Base-by-base conservation (phyloP, 345 rosid genomes). In the Lepidium aucheri region DNA sequence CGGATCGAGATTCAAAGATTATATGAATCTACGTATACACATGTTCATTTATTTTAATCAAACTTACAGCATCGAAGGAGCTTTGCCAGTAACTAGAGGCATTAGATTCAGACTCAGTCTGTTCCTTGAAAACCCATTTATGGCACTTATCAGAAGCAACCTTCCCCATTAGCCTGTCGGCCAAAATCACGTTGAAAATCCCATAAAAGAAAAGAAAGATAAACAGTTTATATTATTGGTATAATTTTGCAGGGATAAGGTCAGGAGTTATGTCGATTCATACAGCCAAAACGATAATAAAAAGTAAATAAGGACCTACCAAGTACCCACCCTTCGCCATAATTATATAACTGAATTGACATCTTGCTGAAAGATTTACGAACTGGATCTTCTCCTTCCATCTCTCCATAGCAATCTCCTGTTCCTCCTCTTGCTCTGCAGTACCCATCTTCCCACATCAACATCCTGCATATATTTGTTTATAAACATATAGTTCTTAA, bases 271-370 rank as follows among this genome's bases (percentile, higher is more conserved):
- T 15, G 44, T 43, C 51, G 30, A 34, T 40, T 63, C 53, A 50
- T 53, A 60, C 60, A 55, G 8, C 38, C 67, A 65, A 18, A 8
- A 28, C n/a, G 3, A 8, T 28, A 16, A 62, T 35, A 14, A 35
- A 43, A 64, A 70, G 46, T 68, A 79, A 38, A 4, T 74, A 67
- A 78, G 55, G 83, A 89, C 94, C 86, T 86, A 93, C 98, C 97
- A 78, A 92, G 84, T 80, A 93, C 98, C 98, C 98, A 93, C 98
- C 98, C 98, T 93, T 93, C 98, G 85, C 98, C 98, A 82, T 93
- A 93, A 79, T 93, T 93, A 85, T 93, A 93, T 78, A 93, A 76
- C 80, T 93, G 98, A 72, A 93, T 93, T 53, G 98, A 90, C 97
- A 93, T 90, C 81, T 90, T 93, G 98, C 98, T 88, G 96, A 93